Conservation (phyloP, 441 rosid genomes). For the Populus hybrid region DNA sequence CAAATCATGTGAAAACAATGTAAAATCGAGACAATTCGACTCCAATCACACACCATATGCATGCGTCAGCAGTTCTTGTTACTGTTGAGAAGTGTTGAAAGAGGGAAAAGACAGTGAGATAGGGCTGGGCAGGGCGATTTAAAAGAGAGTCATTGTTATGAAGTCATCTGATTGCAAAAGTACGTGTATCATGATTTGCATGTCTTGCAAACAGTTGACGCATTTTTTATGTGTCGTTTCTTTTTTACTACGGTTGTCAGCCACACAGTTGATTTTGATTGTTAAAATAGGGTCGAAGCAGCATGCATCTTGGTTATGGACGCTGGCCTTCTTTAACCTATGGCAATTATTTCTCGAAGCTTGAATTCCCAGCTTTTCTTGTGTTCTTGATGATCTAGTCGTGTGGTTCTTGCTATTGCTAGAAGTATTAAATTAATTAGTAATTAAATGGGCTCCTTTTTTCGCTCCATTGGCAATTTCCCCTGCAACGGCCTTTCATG, state of each 20-base stretch:
- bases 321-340: neutral
- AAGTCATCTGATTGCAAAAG: conserved; percentile 75
- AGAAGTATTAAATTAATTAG: neutral
- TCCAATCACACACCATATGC: conserved; percentile 1
- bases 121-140: conserved; percentile 34
- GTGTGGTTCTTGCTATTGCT: conserved; percentile 7
- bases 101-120: conserved; percentile 17
- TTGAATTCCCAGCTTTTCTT: neutral
- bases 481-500: conserved; percentile 38
- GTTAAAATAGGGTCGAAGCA: neutral
- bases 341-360: neutral
- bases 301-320: neutral
- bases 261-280: neutral
- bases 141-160: conserved; percentile 51
- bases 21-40: neutral
- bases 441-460: conserved; percentile 21
- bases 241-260: conserved; percentile 28
- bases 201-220: conserved; percentile 45
- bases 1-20: neutral
- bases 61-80: conserved; percentile 9
- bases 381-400: neutral
- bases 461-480: conserved; percentile 24
- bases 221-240: conserved; percentile 6
- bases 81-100: conserved; percentile 5
- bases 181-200: too few species aligned